Evolutionary conservation across 1,284 basidiomycete genomes (phyloP).

Genomic region (Tilletia indica): DNA sequence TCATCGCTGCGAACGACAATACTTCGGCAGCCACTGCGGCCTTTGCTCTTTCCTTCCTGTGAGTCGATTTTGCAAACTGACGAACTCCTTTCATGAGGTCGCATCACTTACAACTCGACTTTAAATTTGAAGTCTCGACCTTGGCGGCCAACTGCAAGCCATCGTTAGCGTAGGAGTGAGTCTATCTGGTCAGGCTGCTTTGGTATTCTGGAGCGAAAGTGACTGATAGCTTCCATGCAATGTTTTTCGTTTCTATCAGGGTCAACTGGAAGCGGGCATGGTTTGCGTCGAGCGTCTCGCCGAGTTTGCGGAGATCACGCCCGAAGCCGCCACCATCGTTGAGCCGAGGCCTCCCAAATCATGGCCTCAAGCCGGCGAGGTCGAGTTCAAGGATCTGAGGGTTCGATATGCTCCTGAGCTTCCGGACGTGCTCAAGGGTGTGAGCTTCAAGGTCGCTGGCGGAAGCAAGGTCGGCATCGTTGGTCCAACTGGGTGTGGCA

Average conservation of each 20-base stretch:
- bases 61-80: no score
- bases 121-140: no score
- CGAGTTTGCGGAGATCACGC: conserved; percentile 56
- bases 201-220: neutral
- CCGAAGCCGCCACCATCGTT: conserved; percentile 58
- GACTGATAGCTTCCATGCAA: neutral
- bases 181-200: neutral
- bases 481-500: conserved; percentile 63
- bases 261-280: conserved; percentile 27
- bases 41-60: conserved; percentile 3
- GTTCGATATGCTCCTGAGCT: conserved; percentile 60
- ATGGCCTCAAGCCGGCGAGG: conserved; percentile 60
- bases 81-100: no score
- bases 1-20: conserved; percentile 1
- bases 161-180: conserved; percentile 3
- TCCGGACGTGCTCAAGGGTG: conserved; percentile 60
- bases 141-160: neutral
- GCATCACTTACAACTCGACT: no score
- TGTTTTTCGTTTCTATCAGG: neutral
- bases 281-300: conserved; percentile 59
- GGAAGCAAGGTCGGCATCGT: conserved; percentile 84
- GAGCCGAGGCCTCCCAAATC: conserved; percentile 56
- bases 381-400: conserved; percentile 59
- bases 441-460: conserved; percentile 61
- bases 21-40: neutral